Base-by-base conservation (phyloP, 2,329 filamentous ascomycete species). In the Aspergillus pseudoviridinutans region DNA sequence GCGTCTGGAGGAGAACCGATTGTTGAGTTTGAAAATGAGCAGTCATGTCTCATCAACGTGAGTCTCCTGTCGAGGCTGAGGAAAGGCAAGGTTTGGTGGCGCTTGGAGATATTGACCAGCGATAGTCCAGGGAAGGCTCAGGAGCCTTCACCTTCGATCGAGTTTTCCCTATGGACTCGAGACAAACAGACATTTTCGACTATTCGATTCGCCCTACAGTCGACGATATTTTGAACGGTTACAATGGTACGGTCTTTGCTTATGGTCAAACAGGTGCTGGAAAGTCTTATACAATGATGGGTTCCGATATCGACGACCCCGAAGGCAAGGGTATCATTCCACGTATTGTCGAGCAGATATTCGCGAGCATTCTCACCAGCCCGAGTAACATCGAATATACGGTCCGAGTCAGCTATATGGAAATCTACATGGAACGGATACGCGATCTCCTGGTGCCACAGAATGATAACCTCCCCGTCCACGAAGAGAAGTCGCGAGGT, bases 221-320 rank as follows among this genome's bases (percentile, higher is more conserved):
- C 66, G 93, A 97, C 79, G 94, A 97, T 74, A 97, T 99, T 66
- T 84, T 99, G 64, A 96, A 97, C 78, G 94, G 94, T 64, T 99
- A 99, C 84, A 99, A 99, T 80, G 94, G 93, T 72, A 97, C 93
- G 14, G 93, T 99, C 66, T 97, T 99, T 70, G 94, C 94, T 62
- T 99, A 99, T 74, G 94, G 94, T 64, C 94, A 97, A 82, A 99
- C 94, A 0, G 94, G 94, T 76, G 92, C 93, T 12, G 94, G 94
- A 81, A 99, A 99, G 82, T 97, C 94, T 24, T 97, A 96, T 75
- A 97, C 94, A 54, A 99, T 99, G 94, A 96, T 95, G 91, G 91
- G 90, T 60, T 89, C 89, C 52, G 92, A 93, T 76, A 97, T 99
- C 78, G 91, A 95, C 71, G 91, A 97, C 75, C 87, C 90, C 2